Percentiles rank a stretch among this genome's conserved stretches.
phyloP scores from a whole-genome alignment of 225 moss, liverwort and hornwort genomes.

The Anthoceros angustus region DNA sequence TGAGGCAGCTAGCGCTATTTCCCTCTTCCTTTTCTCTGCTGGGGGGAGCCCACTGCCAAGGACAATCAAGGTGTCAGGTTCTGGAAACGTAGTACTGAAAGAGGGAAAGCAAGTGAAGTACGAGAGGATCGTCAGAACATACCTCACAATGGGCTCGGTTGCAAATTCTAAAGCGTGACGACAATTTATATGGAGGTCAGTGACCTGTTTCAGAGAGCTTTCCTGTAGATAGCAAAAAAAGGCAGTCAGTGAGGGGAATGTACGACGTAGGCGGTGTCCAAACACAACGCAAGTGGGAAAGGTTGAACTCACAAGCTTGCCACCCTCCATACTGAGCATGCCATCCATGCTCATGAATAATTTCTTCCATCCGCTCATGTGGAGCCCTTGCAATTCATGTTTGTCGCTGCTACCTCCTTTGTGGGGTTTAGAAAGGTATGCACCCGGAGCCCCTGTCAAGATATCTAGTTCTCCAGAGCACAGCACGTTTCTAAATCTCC shows the following conservation, averaged over 20 bases:
- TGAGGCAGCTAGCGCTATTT: conserved; percentile 17
- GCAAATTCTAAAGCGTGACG: not conserved
- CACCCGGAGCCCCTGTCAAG: conserved; percentile 2
- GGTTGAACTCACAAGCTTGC: conserved; percentile 21
- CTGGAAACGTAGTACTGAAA: not conserved
- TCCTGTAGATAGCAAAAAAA: not conserved
- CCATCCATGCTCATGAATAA: conserved; percentile 31
- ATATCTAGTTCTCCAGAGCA: conserved; percentile 11
- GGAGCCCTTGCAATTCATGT: not conserved
- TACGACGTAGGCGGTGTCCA: not conserved
- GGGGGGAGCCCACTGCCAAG: conserved; percentile 13
- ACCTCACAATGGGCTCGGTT: not conserved
- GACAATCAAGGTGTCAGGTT: not conserved
- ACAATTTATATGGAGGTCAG: not conserved
- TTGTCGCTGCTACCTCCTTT: not conserved
- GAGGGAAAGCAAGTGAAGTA: not conserved
- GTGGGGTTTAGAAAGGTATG: not conserved
- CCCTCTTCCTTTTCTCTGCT: conserved; percentile 9
- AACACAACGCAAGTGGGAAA: not conserved
- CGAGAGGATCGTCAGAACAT: not conserved
- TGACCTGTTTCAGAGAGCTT: not conserved
- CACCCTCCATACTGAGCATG: conserved; percentile 23
- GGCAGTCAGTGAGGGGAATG: not conserved
- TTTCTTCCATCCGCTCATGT: conserved; percentile 17
- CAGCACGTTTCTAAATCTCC: conserved; percentile 22